A percentile compares a stretch with the other conserved stretches of the same genome.
phyloP scores from a whole-genome alignment of 2,329 filamentous ascomycete species.

The Tricladium varicosporioides region DNA sequence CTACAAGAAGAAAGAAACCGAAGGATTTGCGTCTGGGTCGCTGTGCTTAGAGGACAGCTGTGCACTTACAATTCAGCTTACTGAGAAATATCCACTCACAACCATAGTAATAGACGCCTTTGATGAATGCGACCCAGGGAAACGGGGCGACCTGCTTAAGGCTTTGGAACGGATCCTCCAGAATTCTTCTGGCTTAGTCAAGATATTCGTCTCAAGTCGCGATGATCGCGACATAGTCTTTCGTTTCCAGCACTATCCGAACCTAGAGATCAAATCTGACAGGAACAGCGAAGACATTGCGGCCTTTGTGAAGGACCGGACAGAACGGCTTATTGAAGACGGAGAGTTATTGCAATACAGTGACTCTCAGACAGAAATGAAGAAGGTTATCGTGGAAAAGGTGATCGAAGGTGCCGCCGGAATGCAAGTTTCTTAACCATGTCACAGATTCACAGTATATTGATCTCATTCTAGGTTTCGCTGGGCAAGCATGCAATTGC shows the following conservation, averaged over 20 bases:
- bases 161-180: conserved; percentile 26
- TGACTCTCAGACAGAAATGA: too few relatives aligned
- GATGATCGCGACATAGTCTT: conserved; percentile 31
- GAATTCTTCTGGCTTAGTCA: conserved; percentile 28
- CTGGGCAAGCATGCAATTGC: conserved; percentile 34
- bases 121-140: conserved; percentile 35
- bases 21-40: too few relatives aligned
- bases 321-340: conserved; percentile 24
- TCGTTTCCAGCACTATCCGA: conserved; percentile 21
- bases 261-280: conserved; percentile 28
- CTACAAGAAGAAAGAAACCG: too few relatives aligned
- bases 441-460: conserved; percentile 34
- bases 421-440: too few relatives aligned
- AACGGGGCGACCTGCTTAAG: conserved; percentile 30
- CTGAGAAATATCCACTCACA: conserved; percentile 32
- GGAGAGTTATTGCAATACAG: conserved; percentile 19
- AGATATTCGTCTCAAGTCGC: conserved; percentile 37
- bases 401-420: too few relatives aligned
- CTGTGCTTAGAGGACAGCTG: too few relatives aligned
- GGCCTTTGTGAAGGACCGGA: conserved; percentile 27
- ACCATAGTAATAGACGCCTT: conserved; percentile 38
- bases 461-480: conserved; percentile 33
- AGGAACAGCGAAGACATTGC: conserved; percentile 34
- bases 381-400: too few relatives aligned
- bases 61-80: too few relatives aligned